These are phyloP conservation scores for Colletotrichum spinosum DNA, from an alignment of 2,329 filamentous ascomycete species.

Conservation along the genomic window DNA sequence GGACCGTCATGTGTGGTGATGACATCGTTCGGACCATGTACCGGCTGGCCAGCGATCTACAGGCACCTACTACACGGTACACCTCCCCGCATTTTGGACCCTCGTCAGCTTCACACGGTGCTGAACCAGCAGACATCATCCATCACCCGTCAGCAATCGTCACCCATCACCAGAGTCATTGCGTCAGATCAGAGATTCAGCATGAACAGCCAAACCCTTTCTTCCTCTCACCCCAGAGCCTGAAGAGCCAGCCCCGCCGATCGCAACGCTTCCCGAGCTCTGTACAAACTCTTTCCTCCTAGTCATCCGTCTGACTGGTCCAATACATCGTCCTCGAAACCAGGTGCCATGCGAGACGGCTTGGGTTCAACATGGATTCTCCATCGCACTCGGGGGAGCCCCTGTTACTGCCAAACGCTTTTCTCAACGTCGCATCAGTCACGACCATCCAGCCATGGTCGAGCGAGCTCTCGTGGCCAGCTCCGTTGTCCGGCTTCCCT, in stretches of 20 bases:
- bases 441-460: too few species aligned
- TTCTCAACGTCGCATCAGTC: slow-evolving; percentile 6
- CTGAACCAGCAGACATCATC: background rate
- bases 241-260: slow-evolving; percentile 26
- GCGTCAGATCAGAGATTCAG: slow-evolving; percentile 26
- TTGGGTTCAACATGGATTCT: slow-evolving; percentile 27
- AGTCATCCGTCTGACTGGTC: slow-evolving; percentile 13
- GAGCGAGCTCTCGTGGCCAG: slow-evolving; percentile 20
- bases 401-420: slow-evolving; percentile 9
- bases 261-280: slow-evolving; percentile 25
- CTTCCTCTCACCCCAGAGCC: background rate
- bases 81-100: too few species aligned
- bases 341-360: slow-evolving; percentile 16
- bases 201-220: background rate
- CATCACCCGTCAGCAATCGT: too few species aligned
- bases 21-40: slow-evolving; percentile 10
- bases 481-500: slow-evolving; percentile 26
- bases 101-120: slow-evolving; percentile 4
- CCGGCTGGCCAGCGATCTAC: too few species aligned
- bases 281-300: background rate
- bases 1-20: slow-evolving; percentile 4
- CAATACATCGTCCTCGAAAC: slow-evolving; percentile 10
- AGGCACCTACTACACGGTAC: too few species aligned
- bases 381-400: slow-evolving; percentile 13
- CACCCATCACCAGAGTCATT: slow-evolving; percentile 11